Conservation (phyloP, 306 rosid genomes). For the Hylodesmum podocarpum region DNA sequence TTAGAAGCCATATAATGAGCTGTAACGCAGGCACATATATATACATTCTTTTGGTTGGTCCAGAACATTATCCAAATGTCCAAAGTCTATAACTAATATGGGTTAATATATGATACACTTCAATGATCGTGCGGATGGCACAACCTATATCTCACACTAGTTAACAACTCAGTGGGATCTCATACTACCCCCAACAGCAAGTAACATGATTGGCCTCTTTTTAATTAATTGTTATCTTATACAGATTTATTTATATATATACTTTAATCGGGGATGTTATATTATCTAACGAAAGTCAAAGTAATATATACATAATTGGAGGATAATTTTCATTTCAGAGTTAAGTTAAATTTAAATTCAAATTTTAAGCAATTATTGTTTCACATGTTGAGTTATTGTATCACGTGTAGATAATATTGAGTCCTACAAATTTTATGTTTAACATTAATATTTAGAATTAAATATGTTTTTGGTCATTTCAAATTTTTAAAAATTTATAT, state of each 20-base stretch:
- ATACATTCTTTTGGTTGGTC: not conserved
- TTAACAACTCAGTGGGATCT: conserved; percentile 33
- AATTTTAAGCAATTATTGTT: too few relatives aligned
- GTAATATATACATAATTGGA: too few relatives aligned
- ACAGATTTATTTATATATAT: not conserved
- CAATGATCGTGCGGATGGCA: not conserved
- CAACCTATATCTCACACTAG: conserved; percentile 9
- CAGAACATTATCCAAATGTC: not conserved
- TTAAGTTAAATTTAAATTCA: too few relatives aligned
- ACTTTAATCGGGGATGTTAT: too few relatives aligned
- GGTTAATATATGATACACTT: conserved; percentile 2
- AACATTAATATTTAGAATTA: too few relatives aligned
- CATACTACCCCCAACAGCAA: not conserved
- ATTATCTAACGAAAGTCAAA: too few relatives aligned
- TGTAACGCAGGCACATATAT: not conserved
- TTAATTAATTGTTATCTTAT: not conserved
- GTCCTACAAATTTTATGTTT: too few relatives aligned
- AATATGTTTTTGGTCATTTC: too few relatives aligned
- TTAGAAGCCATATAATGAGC: not conserved
- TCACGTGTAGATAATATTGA: too few relatives aligned
- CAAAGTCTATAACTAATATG: not conserved
- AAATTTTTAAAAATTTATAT: too few relatives aligned
- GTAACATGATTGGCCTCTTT: not conserved
- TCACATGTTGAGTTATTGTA: too few relatives aligned
- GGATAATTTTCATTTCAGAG: too few relatives aligned